phyloP scores from a whole-genome alignment of 2,329 filamentous ascomycete genomes.

The Talaromyces sp. region DNA sequence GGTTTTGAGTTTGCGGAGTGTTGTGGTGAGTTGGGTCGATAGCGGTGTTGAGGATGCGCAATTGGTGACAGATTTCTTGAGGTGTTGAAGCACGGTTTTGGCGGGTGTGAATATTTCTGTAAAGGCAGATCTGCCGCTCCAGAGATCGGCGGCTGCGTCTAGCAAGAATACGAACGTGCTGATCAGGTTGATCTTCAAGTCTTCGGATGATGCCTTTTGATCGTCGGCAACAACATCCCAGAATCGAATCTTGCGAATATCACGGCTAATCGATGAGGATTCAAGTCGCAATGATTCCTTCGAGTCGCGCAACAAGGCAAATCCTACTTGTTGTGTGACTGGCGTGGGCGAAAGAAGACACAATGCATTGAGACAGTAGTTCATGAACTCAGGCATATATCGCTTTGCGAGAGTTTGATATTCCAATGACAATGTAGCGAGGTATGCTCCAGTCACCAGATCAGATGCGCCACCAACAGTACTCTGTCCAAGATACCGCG shows the following conservation, averaged over 20 bases:
- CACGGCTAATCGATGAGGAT: conserved; percentile 23
- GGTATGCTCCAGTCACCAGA: conserved; percentile 67
- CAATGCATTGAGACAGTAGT: conserved; percentile 72
- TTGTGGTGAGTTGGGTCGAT: conserved; percentile 25
- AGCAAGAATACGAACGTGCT: conserved; percentile 62
- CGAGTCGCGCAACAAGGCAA: conserved; percentile 59
- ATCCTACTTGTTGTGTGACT: conserved; percentile 44
- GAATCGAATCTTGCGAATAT: conserved; percentile 53
- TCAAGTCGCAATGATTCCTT: conserved; percentile 48
- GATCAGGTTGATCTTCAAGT: conserved; percentile 56
- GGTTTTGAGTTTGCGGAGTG: conserved; percentile 34
- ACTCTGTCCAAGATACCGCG: conserved; percentile 74
- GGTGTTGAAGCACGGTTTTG: conserved; percentile 45
- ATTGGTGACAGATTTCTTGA: conserved; percentile 7
- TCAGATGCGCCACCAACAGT: conserved; percentile 61
- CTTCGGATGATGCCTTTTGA: conserved; percentile 28
- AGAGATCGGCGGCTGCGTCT: conserved; percentile 63
- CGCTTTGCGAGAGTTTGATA: conserved; percentile 81
- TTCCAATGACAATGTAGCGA: conserved; percentile 72
- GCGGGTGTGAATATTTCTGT: conserved; percentile 69
- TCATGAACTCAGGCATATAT: conserved; percentile 82
- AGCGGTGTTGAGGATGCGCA: not conserved
- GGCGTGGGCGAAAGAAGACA: conserved; percentile 58
- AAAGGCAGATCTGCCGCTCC: conserved; percentile 69
- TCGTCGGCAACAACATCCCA: conserved; percentile 48